Percentiles rank a stretch among this genome's conserved stretches.
Evolutionary conservation across 805 yeast genomes (phyloP).

Genomic region (Nakazawaea siamensis): DNA sequence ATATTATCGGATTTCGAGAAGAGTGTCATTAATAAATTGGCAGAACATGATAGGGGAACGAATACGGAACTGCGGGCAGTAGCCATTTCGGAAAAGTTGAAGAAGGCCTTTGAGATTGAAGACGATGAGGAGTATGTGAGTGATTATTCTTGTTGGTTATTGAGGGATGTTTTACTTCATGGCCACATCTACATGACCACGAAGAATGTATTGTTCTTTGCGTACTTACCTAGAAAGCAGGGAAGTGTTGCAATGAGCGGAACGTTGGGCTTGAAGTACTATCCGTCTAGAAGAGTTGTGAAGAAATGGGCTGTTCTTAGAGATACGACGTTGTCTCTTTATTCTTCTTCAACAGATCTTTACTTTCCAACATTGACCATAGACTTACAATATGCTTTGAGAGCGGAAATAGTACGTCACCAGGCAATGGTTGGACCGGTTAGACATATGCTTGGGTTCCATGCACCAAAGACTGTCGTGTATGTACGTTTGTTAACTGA

Average conservation of each 20-base stretch:
- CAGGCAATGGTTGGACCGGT: constrained; percentile 9
- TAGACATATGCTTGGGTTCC: background rate
- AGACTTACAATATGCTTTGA: constrained; percentile 55
- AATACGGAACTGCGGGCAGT: constrained; percentile 22
- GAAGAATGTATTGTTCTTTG: constrained; percentile 61
- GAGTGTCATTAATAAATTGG: constrained; percentile 22
- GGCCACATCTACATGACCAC: constrained; percentile 76
- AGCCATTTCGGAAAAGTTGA: constrained; percentile 27
- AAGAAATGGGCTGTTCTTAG: constrained; percentile 79
- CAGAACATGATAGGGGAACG: constrained; percentile 8
- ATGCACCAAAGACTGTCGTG: constrained; percentile 9
- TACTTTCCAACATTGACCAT: constrained; percentile 77
- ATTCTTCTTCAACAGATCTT: constrained; percentile 64
- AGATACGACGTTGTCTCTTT: constrained; percentile 60
- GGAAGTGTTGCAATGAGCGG: constrained; percentile 41
- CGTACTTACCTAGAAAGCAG: constrained; percentile 57
- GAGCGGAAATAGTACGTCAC: constrained; percentile 43
- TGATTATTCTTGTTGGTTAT: constrained; percentile 73
- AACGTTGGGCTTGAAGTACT: constrained; percentile 34
- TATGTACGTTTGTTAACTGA: constrained; percentile 58
- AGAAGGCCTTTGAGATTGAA: constrained; percentile 33
- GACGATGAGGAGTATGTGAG: constrained; percentile 46
- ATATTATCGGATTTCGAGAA: constrained; percentile 18
- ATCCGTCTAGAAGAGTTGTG: constrained; percentile 27
- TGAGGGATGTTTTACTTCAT: constrained; percentile 75